Percentiles rank a stretch among this genome's conserved stretches.
Conservation (phyloP, 2,329 filamentous ascomycete species). For the Pseudocercospora fuligena region DNA sequence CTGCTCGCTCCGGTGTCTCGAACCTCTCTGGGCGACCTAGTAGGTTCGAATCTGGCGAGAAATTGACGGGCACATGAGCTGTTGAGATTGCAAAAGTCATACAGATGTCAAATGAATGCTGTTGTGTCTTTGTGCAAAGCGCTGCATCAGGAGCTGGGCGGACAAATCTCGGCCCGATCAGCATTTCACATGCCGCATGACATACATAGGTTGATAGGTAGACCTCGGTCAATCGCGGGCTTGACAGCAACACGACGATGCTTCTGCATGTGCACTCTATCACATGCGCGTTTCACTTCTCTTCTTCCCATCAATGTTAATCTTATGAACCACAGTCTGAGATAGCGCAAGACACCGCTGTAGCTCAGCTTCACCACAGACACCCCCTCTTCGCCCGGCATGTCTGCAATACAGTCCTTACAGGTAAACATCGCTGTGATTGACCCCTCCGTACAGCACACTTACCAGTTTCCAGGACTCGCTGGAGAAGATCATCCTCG, state of each 20-base stretch:
- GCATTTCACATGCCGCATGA: background rate
- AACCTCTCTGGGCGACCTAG: too few species aligned
- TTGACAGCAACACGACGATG: background rate
- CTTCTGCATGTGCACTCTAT: background rate
- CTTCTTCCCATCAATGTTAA: background rate
- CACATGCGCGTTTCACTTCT: background rate
- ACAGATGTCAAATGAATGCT: background rate
- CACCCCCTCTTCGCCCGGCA: slow-evolving; percentile 7
- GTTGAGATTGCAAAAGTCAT: background rate
- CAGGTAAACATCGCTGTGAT: slow-evolving; percentile 18
- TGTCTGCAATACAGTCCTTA: slow-evolving; percentile 24
- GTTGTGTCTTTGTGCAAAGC: background rate
- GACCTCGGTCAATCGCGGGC: background rate
- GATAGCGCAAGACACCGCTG: background rate
- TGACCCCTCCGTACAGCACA: background rate
- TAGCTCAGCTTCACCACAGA: background rate
- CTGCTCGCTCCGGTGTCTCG: background rate
- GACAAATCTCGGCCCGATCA: background rate
- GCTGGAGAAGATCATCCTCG: slow-evolving; percentile 76
- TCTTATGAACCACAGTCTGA: background rate
- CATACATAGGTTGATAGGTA: too few species aligned
- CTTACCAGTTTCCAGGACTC: slow-evolving; percentile 57
- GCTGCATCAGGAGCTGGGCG: too few species aligned
- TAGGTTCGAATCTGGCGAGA: too few species aligned
- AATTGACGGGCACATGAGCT: background rate